Conservation (phyloP, 345 rosid genomes). For the Moricandia moricandioides region DNA sequence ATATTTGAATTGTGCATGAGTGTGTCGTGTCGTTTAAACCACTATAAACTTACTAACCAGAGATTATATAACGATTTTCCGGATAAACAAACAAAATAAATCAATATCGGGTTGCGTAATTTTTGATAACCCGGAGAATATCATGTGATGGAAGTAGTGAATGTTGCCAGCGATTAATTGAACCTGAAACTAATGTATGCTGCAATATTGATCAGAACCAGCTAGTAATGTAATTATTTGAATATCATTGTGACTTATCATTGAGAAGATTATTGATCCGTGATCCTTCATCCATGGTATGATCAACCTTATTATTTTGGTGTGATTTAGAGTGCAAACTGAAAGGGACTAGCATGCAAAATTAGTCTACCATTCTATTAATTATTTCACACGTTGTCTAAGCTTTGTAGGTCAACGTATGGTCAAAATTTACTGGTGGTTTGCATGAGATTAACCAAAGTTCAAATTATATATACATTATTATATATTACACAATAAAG, state of each 20-base stretch:
- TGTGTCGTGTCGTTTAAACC: slow-evolving; percentile 4
- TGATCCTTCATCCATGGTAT: slow-evolving; percentile 24
- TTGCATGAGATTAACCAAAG: background rate
- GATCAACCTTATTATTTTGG: background rate
- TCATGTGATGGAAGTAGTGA: slow-evolving; percentile 8
- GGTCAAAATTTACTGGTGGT: background rate
- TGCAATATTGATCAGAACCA: slow-evolving; percentile 22
- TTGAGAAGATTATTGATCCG: slow-evolving; percentile 20
- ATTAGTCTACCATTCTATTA: background rate
- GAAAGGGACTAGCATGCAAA: slow-evolving; percentile 4
- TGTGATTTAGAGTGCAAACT: background rate
- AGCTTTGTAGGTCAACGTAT: slow-evolving; percentile 1
- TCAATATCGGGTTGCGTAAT: background rate
- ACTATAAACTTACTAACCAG: background rate
- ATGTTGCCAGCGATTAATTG: slow-evolving; percentile 20
- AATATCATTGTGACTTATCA: slow-evolving; percentile 11
- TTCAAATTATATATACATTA: background rate
- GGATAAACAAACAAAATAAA: background rate
- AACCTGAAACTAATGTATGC: slow-evolving; percentile 2
- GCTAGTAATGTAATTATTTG: slow-evolving; percentile 15
- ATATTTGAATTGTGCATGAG: background rate
- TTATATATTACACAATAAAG: background rate
- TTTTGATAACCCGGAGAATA: background rate
- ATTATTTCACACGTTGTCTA: background rate
- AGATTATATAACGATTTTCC: background rate